Percentiles rank a stretch among this genome's conserved stretches.
These are phyloP conservation scores for Yueomyces sp. DNA, from an alignment of 805 yeast genomes.

Conservation along the genomic window DNA sequence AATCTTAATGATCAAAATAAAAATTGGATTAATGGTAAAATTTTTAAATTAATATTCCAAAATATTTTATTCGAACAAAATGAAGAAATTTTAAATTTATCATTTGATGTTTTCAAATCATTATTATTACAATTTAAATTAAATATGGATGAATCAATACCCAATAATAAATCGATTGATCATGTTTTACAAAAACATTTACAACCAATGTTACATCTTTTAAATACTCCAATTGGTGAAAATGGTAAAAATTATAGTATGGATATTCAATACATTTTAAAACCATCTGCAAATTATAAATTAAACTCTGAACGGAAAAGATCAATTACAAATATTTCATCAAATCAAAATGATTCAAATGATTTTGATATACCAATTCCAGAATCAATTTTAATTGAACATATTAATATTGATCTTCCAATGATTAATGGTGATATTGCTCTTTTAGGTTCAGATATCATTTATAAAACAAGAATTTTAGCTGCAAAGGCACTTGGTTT, in stretches of 20 bases:
- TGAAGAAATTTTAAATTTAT: constrained; percentile 48
- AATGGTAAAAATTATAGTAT: constrained; percentile 78
- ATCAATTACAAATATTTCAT: constrained; percentile 7
- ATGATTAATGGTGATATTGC: constrained; percentile 84
- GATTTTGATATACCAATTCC: constrained; percentile 33
- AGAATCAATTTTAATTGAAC: constrained; percentile 33
- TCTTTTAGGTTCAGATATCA: constrained; percentile 61
- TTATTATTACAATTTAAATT: constrained; percentile 25
- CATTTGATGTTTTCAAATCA: constrained; percentile 45
- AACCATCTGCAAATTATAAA: constrained; percentile 45
- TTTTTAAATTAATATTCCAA: constrained; percentile 69
- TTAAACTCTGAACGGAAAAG: constrained; percentile 23
- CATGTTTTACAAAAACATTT: constrained; percentile 42
- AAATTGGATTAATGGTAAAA: constrained; percentile 67
- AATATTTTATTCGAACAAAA: constrained; percentile 85
- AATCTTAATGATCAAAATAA: constrained; percentile 39
- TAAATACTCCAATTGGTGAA: constrained; percentile 91
- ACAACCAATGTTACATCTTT: constrained; percentile 45
- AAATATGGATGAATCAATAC: constrained; percentile 28
- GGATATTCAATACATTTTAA: constrained; percentile 60
- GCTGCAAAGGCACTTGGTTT: constrained; percentile 69
- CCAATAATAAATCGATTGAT: constrained; percentile 33
- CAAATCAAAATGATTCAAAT: constrained; percentile 6
- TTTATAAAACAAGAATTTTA: constrained; percentile 61
- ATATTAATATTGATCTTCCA: constrained; percentile 86